These are phyloP conservation scores for Hypoxylon rickii DNA, from an alignment of 495 filamentous ascomycete species.

Conservation along the genomic window DNA sequence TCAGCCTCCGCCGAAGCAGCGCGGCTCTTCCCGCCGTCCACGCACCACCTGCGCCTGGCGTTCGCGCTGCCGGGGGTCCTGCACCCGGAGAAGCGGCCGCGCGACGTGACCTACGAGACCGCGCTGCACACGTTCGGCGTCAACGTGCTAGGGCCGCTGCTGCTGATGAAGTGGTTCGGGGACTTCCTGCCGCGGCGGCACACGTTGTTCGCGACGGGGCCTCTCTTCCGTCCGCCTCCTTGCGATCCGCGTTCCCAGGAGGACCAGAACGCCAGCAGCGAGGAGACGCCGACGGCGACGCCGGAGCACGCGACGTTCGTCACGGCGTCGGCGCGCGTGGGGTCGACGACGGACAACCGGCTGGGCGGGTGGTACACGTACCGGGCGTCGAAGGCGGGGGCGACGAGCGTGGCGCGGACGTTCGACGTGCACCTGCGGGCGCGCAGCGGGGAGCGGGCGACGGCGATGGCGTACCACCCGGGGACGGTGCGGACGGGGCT, in stretches of 20 bases:
- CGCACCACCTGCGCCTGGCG: conserved; percentile 66
- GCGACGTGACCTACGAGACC: conserved; percentile 59
- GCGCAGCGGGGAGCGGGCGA: conserved; percentile 59
- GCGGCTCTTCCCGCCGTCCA: conserved; percentile 51
- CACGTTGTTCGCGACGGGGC: conserved; percentile 5
- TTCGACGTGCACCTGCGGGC: conserved; percentile 70
- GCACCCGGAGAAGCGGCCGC: conserved; percentile 72
- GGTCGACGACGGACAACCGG: conserved; percentile 70
- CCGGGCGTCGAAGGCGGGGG: conserved; percentile 71
- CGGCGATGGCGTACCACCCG: conserved; percentile 76
- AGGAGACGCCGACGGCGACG: too few relatives aligned
- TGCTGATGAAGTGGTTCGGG: conserved; percentile 76
- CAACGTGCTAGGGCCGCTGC: conserved; percentile 73
- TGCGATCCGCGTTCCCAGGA: background rate
- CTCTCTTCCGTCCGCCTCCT: background rate
- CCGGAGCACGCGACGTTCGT: conserved; percentile 72
- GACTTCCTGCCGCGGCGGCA: conserved; percentile 64
- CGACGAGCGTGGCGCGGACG: conserved; percentile 71
- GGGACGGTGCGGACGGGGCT: conserved; percentile 80
- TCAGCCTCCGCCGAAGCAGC: conserved; percentile 47
- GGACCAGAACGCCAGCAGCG: background rate
- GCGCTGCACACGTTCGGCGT: conserved; percentile 66
- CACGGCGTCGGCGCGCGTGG: conserved; percentile 77
- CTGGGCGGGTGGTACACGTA: conserved; percentile 79
- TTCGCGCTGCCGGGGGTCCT: conserved; percentile 75